These are phyloP conservation scores for Mariannaea sp. DNA, from an alignment of 2,329 filamentous ascomycete genomes.

Conservation along the genomic window DNA sequence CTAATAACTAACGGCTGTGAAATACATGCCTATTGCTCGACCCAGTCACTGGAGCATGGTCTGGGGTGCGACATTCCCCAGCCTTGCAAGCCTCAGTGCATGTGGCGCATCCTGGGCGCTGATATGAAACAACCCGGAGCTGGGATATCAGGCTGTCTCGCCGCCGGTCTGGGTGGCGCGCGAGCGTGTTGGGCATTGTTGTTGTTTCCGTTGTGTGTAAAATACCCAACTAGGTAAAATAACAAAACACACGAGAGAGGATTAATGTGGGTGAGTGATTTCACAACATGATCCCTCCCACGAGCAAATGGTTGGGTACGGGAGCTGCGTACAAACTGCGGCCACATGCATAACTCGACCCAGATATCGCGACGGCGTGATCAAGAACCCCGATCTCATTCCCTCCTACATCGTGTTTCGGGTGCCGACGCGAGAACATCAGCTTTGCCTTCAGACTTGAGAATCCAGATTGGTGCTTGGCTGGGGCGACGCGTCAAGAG, in stretches of 20 bases:
- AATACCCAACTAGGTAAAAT: too few relatives aligned
- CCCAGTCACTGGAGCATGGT: constrained; percentile 25
- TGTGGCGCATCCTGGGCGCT: constrained; percentile 13
- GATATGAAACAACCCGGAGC: constrained; percentile 32
- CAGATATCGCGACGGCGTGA: constrained; percentile 10
- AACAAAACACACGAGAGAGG: neutral
- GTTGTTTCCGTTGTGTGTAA: neutral
- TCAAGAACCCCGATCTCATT: neutral
- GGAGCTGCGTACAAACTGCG: constrained; percentile 7
- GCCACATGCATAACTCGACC: constrained; percentile 10
- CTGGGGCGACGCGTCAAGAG: constrained; percentile 24
- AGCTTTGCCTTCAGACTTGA: constrained; percentile 5
- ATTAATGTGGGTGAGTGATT: constrained; percentile 1
- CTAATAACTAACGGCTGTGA: constrained; percentile 3
- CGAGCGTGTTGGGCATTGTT: neutral
- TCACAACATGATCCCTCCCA: neutral
- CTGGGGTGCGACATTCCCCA: constrained; percentile 31
- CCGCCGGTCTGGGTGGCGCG: neutral
- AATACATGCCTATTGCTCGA: constrained; percentile 15
- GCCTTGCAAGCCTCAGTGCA: constrained; percentile 12
- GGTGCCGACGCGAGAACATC: constrained; percentile 5
- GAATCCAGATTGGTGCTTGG: constrained; percentile 9
- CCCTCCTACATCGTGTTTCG: constrained; percentile 1
- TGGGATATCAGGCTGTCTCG: constrained; percentile 20
- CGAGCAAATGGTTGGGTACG: neutral